Percentiles rank a stretch among this genome's conserved stretches.
phyloP scores from a whole-genome alignment of 2,329 filamentous ascomycete species.

The Ophiostoma piceae region DNA sequence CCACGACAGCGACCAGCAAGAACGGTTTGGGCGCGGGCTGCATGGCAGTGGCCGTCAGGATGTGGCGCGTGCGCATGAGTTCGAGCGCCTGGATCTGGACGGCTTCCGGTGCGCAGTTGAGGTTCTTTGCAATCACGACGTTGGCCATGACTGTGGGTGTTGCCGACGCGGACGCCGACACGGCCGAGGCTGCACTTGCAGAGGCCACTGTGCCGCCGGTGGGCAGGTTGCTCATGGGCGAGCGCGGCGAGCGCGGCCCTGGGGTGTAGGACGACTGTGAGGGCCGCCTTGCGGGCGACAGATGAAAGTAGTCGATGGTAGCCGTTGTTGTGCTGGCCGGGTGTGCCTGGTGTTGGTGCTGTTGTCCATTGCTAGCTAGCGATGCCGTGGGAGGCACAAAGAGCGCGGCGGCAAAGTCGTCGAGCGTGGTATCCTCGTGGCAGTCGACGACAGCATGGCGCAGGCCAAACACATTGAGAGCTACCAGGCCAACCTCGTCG shows the following conservation, averaged over 20 bases:
- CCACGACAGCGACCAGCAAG: conserved; percentile 70
- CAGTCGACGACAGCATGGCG: conserved; percentile 67
- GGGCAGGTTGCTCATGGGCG: not conserved
- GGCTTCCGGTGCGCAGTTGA: conserved; percentile 65
- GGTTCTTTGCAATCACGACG: conserved; percentile 73
- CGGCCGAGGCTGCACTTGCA: conserved; percentile 5
- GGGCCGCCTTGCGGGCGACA: conserved; percentile 5
- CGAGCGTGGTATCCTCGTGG: conserved; percentile 65
- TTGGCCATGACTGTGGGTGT: conserved; percentile 58
- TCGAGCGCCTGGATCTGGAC: conserved; percentile 78
- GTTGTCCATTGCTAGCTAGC: conserved; percentile 31
- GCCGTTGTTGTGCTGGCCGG: not conserved
- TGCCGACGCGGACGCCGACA: conserved; percentile 26
- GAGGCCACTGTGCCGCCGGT: not conserved
- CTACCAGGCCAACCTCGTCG: conserved; percentile 66
- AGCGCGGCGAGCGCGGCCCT: conserved; percentile 8
- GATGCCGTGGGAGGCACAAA: conserved; percentile 40
- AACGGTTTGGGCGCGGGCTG: conserved; percentile 72
- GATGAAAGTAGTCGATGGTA: conserved; percentile 29
- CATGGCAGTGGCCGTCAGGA: conserved; percentile 69
- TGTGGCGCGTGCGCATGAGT: conserved; percentile 72
- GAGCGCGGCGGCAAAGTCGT: conserved; percentile 72
- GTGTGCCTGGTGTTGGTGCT: conserved; percentile 18
- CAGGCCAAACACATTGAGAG: conserved; percentile 66
- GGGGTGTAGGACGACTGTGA: conserved; percentile 14